Evolutionary conservation across 495 filamentous ascomycete species (phyloP), one percentile per base, ranked within the genome.

Genomic region (Neurospora sp.): DNA sequence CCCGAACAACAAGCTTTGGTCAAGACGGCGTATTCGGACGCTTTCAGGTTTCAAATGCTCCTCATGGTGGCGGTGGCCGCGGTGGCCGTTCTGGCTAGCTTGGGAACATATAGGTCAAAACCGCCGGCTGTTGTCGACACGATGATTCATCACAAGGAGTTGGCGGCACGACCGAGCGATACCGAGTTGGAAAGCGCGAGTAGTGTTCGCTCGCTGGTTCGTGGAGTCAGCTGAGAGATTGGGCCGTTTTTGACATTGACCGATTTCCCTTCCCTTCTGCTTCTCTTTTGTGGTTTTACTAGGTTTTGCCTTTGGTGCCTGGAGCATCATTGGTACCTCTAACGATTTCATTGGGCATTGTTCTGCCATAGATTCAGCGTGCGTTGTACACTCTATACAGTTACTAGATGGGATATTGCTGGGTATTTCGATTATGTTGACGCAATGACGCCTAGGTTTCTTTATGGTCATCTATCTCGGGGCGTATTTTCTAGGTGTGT

Each of bases 81-180:
- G 10, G 71, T 75, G 14, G 79, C 79, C 9, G 65, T 82, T 42
- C 38, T 81, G 68, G 71, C 77, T 2, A 82, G 82, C 42, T 44
- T 76, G 1, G 71, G 73, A 10, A 78, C 74, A 14, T 79, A 76
- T 46, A 68, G 71, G 39, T 69, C 71, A 12, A 71, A 71, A 20
- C 73, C 76, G 38, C 20, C 76, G 7, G 71, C 71, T 0, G 73
- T 80, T n/a, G 70, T 71, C 5, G 73, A 75, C 4, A 70, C 73
- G 10, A 74, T 79, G 76, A 65, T 31, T 18, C 72, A 75, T 6
- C 78, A 80, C 65, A 79, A 78, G 69, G 76, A 75, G 41, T 46
- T 72, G 38, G 71, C 73, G 16, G 70, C 71, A 2, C 53, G 74
- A 18, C 31, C 71, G 11, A 73, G 73, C 27, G 74, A 77, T 16